Conservation (phyloP, 257 asterid species). For the Craterostigma plantagineum region DNA sequence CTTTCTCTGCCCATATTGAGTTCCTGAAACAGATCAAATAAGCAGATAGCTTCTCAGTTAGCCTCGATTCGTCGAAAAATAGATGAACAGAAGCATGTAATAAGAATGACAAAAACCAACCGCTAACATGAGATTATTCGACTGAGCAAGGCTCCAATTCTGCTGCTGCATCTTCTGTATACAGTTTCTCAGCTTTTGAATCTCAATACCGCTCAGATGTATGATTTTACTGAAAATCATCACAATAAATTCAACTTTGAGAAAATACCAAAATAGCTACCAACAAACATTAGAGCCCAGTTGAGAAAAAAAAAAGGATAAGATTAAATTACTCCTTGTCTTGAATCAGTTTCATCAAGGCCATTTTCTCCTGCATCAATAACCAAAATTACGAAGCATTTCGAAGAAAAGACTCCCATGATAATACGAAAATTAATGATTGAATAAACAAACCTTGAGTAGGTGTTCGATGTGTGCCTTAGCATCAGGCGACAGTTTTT, state of each 20-base stretch:
- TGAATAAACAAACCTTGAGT: conserved; percentile 30
- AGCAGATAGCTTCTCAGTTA: neutral
- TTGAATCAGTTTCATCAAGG: conserved; percentile 51
- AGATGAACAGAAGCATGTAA: neutral
- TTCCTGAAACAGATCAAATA: conserved; percentile 44
- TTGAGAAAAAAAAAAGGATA: neutral
- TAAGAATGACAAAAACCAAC: conserved; percentile 20
- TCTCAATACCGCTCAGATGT: conserved; percentile 59
- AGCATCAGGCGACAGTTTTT: conserved; percentile 17
- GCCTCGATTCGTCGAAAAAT: neutral
- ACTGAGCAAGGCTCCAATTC: conserved; percentile 75
- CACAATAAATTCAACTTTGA: neutral
- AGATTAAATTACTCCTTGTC: conserved; percentile 69
- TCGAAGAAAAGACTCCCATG: neutral
- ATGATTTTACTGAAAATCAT: conserved; percentile 50
- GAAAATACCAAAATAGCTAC: neutral
- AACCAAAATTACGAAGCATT: neutral
- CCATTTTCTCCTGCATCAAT: conserved; percentile 54
- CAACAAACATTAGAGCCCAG: neutral
- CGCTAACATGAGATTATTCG: conserved; percentile 54
- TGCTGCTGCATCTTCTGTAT: conserved; percentile 76
- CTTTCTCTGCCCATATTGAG: conserved; percentile 47
- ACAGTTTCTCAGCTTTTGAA: conserved; percentile 37
- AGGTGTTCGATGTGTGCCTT: conserved; percentile 38
- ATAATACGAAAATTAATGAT: neutral